phyloP scores from a whole-genome alignment of 257 asterid species.

The Leonotis leonurus region DNA sequence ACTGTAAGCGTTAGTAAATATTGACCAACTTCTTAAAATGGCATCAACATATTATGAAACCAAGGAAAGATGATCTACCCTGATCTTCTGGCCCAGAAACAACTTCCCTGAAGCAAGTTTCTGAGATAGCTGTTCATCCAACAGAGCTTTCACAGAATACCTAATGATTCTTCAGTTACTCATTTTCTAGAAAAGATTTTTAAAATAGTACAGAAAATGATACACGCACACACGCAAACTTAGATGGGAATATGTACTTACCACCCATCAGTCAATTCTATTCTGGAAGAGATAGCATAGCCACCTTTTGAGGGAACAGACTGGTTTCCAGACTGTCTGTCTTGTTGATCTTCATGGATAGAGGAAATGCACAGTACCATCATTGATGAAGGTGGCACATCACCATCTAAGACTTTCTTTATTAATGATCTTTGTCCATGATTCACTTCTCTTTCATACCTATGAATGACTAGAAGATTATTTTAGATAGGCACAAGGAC shows the following conservation, averaged over 20 bases:
- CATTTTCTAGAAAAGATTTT: slow-evolving; percentile 7
- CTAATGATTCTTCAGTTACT: slow-evolving; percentile 35
- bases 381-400: slow-evolving; percentile 67
- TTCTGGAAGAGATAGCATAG: slow-evolving; percentile 32
- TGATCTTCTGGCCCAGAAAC: slow-evolving; percentile 91
- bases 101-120: slow-evolving; percentile 69
- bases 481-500: slow-evolving; percentile 9
- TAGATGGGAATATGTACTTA: slow-evolving; percentile 33
- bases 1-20: slow-evolving; percentile 42
- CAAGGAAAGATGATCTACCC: slow-evolving; percentile 40
- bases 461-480: slow-evolving; percentile 22
- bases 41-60: slow-evolving; percentile 14
- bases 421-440: slow-evolving; percentile 89
- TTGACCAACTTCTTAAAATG: slow-evolving; percentile 24
- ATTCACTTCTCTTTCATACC: slow-evolving; percentile 93
- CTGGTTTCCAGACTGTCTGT: slow-evolving; percentile 30
- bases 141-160: slow-evolving; percentile 66
- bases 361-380: slow-evolving; percentile 88
- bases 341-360: slow-evolving; percentile 32
- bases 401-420: slow-evolving; percentile 84
- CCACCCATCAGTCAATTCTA: slow-evolving; percentile 98
- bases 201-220: background rate
- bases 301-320: slow-evolving; percentile 27
- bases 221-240: background rate
- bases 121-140: slow-evolving; percentile 70